Evolutionary conservation across 2,329 filamentous ascomycete genomes (phyloP), one percentile per base, ranked within the genome.

Genomic region (Nemania sp.): DNA sequence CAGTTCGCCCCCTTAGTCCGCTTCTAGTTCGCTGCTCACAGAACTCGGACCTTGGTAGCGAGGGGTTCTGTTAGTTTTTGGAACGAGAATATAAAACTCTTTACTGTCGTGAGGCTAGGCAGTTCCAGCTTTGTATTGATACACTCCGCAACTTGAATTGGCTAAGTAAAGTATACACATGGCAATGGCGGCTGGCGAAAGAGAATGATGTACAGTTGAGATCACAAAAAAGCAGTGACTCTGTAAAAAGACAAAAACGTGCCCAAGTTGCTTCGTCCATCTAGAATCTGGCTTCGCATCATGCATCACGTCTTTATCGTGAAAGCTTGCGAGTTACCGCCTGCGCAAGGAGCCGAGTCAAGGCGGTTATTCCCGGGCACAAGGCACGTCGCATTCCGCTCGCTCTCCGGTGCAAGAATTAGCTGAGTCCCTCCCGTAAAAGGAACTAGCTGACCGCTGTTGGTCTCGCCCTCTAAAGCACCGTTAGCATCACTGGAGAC

Each of bases 371-470:
- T 64, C 11, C 77, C 78, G 18, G 75, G 69, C 5, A 80, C 69
- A 42, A 83, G 70, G 60, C 81, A 84, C 2, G 75, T 78, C 50
- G 70, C 69, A 51, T 77, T 78, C 20, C 74, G 73, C 55, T 77
- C 78, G 54, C 77, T 81, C 17, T 72, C 69, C 0, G 82, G 82
- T 10, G 78, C 75, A 20, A 84, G 75, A 0, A 77, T 71, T 39
- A 85, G 76, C 58, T 72, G 76, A 2, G 71, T 71, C 20, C 74
- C 72, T 1, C 76, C 78, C 3, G 72, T 74, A 59, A 81, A 84
- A 1, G 78, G 78, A 62, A 83, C 77, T 7, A 84, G 71, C 66
- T 85, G 83, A 21, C 77, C 79, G 15, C 73, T 73, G 42, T 82
- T 77, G 13, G 80, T 83, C 40, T 74, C 67, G 20, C 81, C 80